A percentile compares a stretch with the other conserved stretches of the same genome.
These are phyloP conservation scores for Fusarium transvaalense DNA, from an alignment of 2,329 filamentous ascomycete species.

Conservation along the genomic window DNA sequence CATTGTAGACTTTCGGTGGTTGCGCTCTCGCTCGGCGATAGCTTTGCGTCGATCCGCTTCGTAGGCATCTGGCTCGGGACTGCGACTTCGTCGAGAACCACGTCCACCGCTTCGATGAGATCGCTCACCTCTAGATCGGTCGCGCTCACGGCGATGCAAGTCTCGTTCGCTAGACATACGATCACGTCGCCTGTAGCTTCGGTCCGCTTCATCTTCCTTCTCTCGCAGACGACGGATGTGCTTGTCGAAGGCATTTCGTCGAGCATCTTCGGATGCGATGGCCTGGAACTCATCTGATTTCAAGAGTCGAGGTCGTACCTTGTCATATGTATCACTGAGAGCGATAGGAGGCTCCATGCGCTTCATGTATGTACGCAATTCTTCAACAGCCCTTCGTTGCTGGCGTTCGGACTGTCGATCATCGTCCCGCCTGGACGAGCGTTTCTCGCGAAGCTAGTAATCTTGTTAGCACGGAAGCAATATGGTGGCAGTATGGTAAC, in stretches of 20 bases:
- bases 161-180: slow-evolving; percentile 66
- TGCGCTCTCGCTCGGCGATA: slow-evolving; percentile 92
- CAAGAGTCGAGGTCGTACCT: slow-evolving; percentile 82
- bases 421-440: slow-evolving; percentile 81
- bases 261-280: slow-evolving; percentile 84
- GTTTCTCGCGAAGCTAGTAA: slow-evolving; percentile 82
- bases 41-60: slow-evolving; percentile 95
- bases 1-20: slow-evolving; percentile 84
- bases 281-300: slow-evolving; percentile 87
- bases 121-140: slow-evolving; percentile 70
- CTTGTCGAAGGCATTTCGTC: slow-evolving; percentile 89
- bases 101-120: slow-evolving; percentile 70
- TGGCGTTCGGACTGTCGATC: slow-evolving; percentile 88
- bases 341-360: slow-evolving; percentile 87
- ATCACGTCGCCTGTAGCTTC: slow-evolving; percentile 69
- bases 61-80: slow-evolving; percentile 92
- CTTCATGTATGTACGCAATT: slow-evolving; percentile 87
- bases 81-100: slow-evolving; percentile 77
- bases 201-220: slow-evolving; percentile 85
- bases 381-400: slow-evolving; percentile 86
- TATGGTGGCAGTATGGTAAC: slow-evolving; percentile 43
- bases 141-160: slow-evolving; percentile 72
- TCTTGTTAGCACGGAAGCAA: slow-evolving; percentile 9
- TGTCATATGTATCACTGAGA: slow-evolving; percentile 86
- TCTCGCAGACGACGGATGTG: slow-evolving; percentile 90